Percentiles rank a stretch among this genome's conserved stretches.
Conservation (phyloP, 129 eudicot species). For the Helichrysum umbraculigerum region DNA sequence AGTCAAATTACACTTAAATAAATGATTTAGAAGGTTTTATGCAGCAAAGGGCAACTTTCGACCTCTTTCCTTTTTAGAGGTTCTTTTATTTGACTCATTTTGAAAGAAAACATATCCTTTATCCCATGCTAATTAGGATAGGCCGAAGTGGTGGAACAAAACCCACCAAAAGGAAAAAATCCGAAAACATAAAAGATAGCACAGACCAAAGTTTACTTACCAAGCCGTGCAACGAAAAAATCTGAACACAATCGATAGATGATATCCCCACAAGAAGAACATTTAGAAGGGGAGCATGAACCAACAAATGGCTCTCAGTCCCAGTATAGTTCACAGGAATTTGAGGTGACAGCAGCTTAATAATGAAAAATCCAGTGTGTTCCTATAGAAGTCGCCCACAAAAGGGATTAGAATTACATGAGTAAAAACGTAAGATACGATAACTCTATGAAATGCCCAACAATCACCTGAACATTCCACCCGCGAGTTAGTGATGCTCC, state of each 20-base stretch:
- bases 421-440: background rate
- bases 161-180: background rate
- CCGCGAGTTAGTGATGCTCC: slow-evolving; percentile 94
- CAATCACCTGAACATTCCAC: slow-evolving; percentile 86
- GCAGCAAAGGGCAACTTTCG: background rate
- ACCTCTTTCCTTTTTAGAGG: background rate
- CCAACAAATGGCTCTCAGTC: slow-evolving; percentile 75
- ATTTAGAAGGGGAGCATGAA: slow-evolving; percentile 72
- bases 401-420: background rate
- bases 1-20: background rate
- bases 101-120: background rate
- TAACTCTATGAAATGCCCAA: slow-evolving; percentile 9
- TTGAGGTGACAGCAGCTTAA: slow-evolving; percentile 43
- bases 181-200: background rate
- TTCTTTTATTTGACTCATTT: background rate
- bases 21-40: background rate
- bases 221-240: slow-evolving; percentile 91
- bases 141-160: background rate
- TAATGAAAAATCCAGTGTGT: slow-evolving; percentile 38
- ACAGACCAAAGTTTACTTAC: slow-evolving; percentile 48
- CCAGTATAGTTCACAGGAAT: slow-evolving; percentile 67
- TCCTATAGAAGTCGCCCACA: slow-evolving; percentile 49
- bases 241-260: slow-evolving; percentile 73
- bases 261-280: slow-evolving; percentile 86
- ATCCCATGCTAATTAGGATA: background rate